Evolutionary conservation across 371 early-diverging fungal genomes (phyloP), one percentile per base, ranked within the genome.

Genomic region (Apophysomyces ossiformis): DNA sequence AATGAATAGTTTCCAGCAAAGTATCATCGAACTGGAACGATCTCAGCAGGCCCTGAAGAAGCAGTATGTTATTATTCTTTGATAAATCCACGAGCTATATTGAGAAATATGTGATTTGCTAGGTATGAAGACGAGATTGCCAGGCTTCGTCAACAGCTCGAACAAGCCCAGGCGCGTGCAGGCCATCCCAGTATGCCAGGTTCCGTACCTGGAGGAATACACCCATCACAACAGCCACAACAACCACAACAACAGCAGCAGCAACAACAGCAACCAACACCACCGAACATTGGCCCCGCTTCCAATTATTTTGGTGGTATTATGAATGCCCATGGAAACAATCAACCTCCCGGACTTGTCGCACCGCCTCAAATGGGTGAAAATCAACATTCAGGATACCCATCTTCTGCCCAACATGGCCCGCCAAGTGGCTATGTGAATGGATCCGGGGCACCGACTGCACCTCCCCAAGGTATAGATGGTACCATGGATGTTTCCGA

Each of bases 1-100:
- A 74, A 85, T 94, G 73, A 78, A 76, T 57, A 71, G 81, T 7
- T 85, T 94, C 68, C 93, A 94, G 71, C 91, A 93, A 75, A 85
- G 77, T 60, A 70, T 95, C 63, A 81, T 74, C 44, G 96, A 95
- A 60, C 83, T 95, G 50, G 95, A 95, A 66, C 83, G 90, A 61
- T 81, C 86, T 37, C 93, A 95, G 64, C 84, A 85, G 67, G 76
- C 83, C 58, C 87, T 92, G 32, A 93, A 93, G 75, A 84, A 86
- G 77, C 87, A 90, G 85, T 84, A 83, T 61, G 71, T 62, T 39
- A 44, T 9, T 50, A 13, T 38, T 37, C n/a, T 57, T 67, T 35
- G n/a, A 57, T 60, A 15, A 18, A 26, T 18, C 38, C 39, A 68
- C 37, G 9, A 56, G 68, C 7, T 63, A 63, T 44, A 66, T 73